Percentiles rank a stretch among this genome's conserved stretches.
Evolutionary conservation across 305 asterid species (phyloP).

Genomic region (Stenogyne calaminthoides): DNA sequence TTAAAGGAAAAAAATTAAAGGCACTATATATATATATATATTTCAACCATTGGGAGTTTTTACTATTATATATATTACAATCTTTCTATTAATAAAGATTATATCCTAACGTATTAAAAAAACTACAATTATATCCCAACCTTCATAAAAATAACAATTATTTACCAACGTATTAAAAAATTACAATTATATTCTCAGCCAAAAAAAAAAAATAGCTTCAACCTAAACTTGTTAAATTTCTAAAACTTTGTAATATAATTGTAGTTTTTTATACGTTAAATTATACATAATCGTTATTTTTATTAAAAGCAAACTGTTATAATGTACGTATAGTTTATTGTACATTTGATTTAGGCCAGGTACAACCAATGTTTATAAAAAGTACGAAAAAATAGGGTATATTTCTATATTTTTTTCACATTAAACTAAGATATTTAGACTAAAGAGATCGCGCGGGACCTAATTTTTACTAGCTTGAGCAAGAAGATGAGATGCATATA

Average conservation of each 20-base stretch:
- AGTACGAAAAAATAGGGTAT: no score
- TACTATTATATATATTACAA: not conserved
- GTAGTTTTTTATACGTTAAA: not conserved
- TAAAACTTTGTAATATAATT: not conserved
- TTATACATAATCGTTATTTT: no score
- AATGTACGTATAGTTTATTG: no score
- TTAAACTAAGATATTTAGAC: not conserved
- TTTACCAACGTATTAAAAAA: not conserved
- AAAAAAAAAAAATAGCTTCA: not conserved
- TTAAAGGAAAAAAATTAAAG: not conserved
- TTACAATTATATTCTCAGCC: not conserved
- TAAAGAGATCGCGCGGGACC: not conserved
- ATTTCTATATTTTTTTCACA: not conserved
- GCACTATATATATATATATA: no score
- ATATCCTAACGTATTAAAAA: not conserved
- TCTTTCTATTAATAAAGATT: not conserved
- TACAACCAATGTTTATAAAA: no score
- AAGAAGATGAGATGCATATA: constrained; percentile 7
- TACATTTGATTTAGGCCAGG: no score
- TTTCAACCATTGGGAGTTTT: not conserved
- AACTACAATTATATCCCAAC: not conserved
- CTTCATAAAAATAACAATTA: no score
- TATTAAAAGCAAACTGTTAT: no score
- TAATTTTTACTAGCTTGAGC: constrained; percentile 1
- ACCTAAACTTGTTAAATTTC: not conserved